phyloP scores from a whole-genome alignment of 2,329 filamentous ascomycete species.

The Colletotrichum salicis region DNA sequence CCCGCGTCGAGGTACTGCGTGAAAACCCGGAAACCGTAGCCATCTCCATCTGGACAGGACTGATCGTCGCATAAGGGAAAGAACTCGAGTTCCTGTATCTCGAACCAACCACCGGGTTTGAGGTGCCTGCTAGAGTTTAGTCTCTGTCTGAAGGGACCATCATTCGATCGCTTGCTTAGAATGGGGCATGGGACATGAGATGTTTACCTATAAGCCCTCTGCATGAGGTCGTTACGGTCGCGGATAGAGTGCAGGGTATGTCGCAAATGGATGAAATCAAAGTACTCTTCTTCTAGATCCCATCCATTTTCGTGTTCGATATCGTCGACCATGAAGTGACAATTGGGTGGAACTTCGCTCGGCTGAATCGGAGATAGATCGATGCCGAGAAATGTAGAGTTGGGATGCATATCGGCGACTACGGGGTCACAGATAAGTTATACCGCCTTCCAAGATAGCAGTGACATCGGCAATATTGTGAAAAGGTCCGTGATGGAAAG shows the following conservation, averaged over 20 bases:
- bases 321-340: slow-evolving; percentile 63
- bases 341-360: slow-evolving; percentile 61
- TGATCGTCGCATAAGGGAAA: slow-evolving; percentile 56
- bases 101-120: slow-evolving; percentile 63
- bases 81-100: slow-evolving; percentile 59
- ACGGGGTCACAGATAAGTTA: slow-evolving; percentile 28
- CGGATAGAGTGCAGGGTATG: slow-evolving; percentile 58
- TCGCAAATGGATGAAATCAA: slow-evolving; percentile 62
- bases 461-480: too few species aligned
- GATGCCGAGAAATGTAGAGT: slow-evolving; percentile 57
- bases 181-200: neutral
- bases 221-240: slow-evolving; percentile 52
- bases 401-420: slow-evolving; percentile 61
- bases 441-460: neutral
- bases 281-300: slow-evolving; percentile 56
- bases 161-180: neutral
- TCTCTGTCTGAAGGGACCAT: neutral
- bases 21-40: slow-evolving; percentile 61
- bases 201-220: slow-evolving; percentile 54
- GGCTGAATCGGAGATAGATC: slow-evolving; percentile 65
- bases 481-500: neutral
- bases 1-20: slow-evolving; percentile 52
- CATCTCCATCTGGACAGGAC: slow-evolving; percentile 49
- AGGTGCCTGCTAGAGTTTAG: slow-evolving; percentile 51
- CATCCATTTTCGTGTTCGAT: slow-evolving; percentile 62